Evolutionary conservation across 768 basidiomycete species (phyloP), one percentile per base, ranked within the genome.

Genomic region (Suillus ampliporus): DNA sequence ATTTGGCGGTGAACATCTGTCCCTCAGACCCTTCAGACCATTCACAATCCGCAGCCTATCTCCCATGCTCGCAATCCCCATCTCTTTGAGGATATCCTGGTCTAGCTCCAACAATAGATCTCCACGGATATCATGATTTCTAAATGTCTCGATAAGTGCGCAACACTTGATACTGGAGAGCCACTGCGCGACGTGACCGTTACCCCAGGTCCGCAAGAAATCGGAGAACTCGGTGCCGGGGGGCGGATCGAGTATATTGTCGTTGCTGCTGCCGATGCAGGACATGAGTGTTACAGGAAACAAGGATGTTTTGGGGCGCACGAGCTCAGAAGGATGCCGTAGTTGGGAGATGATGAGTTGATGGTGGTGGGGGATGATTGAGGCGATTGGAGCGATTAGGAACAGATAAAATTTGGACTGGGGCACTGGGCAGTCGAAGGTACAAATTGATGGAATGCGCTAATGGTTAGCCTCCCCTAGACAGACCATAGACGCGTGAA

Each of bases 31-130:
- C 72, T 94, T 95, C 63, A 99, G 91, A 1, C 89, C 97, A 61
- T 87, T 90, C 26, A 94, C 70, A 57, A 99, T 91, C 72, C 94
- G 84, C 14, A 98, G 86, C 56, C 95, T 81, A 76, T 99, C 97
- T 15, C 97, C 97, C 47, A 99, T 90, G 75, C 90, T 94, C 37
- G 81, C 69, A 35, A 99, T 85, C 15, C 91, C 91, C 87, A 99
- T 92, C 77, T 99, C 97, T 72, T 89, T 92, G 57, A 99, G 78
- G 2, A 88, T 90, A 8, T 79, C 75, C 75, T 95, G 92, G 70
- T 98, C 97, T 53, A 99, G 79, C 66, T 99, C 97, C 56, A 98
- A 82, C 26, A 99, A 78, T 31, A 99, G 88, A 71, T 93, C 91
- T 5, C 97, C 95, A 58, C 93, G 80, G 69, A 99, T 96, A 73